Evolutionary conservation across 768 basidiomycete genomes (phyloP), one percentile per base, ranked within the genome.

Genomic region (Russula sp.): DNA sequence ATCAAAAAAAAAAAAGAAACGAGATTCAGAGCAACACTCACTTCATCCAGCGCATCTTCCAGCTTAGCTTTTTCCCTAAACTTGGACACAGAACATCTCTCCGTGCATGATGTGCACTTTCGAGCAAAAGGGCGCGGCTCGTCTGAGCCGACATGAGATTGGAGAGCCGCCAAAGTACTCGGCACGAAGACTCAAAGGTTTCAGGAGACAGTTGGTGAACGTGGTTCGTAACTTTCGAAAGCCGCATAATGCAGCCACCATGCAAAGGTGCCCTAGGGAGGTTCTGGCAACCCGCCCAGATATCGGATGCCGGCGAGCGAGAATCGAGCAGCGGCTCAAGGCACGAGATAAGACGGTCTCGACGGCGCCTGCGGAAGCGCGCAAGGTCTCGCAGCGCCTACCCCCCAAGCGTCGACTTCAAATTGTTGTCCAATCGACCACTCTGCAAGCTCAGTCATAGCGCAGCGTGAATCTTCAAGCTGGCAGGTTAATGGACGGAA

Each of bases 131-230:
- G 25, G 52, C 8, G 20, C 59, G 55, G 10, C 32, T 16, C 25
- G 4, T 18, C 25, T 47, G 29, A 29, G 4, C 5, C 35, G 18
- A 55, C 22, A 43, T 60, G 59, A 3, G n/a, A 8, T 20, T 39
- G 52, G 25, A 60, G 52, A 18, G 52, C 59, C 2, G n/a, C 6
- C 29, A 55, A 55, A 29, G 36, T 60, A 60, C 48, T 60, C 45
- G 1, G n/a, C 20, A 11, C 53, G 35, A 10, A 60, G 29, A 34
- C 1, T 11, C 3, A 45, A 53, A 60, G 51, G 25, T 14, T 58
- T 58, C 32, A 39, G 29, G 1, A 60, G 52, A 32, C 35, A 7
- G 7, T 36, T 9, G 3, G 51, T 42, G 39, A 54, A 60, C 16
- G 45, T n/a, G 6, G 6, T 10, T 22, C 34, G 45, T 13, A 60